These are phyloP conservation scores for Citrus australasica DNA, from an alignment of 345 rosid genomes.

Conservation along the genomic window DNA sequence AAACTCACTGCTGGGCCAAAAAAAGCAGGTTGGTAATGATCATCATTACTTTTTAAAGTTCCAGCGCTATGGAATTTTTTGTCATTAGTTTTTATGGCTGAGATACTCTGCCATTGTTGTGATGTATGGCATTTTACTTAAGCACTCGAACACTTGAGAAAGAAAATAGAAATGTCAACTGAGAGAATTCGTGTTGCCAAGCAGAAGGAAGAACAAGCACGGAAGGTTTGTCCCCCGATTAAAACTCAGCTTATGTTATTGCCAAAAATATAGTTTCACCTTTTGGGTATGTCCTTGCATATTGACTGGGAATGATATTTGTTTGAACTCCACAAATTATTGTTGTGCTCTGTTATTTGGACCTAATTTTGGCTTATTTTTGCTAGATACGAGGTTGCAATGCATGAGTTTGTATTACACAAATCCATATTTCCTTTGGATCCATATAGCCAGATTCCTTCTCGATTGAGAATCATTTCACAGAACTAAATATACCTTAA, in stretches of 20 bases:
- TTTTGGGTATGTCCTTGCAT: neutral
- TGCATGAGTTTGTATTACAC: neutral
- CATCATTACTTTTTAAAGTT: constrained; percentile 1
- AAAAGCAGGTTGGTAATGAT: constrained; percentile 59
- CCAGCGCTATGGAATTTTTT: neutral
- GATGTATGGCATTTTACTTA: constrained; percentile 18
- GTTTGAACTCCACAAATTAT: neutral
- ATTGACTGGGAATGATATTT: constrained; percentile 6
- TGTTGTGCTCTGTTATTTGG: neutral
- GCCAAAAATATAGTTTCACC: neutral
- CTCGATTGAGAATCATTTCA: neutral
- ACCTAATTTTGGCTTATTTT: neutral
- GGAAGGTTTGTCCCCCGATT: constrained; percentile 46
- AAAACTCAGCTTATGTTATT: neutral
- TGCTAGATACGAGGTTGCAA: neutral
- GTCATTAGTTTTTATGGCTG: constrained; percentile 5
- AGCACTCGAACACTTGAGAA: constrained; percentile 88
- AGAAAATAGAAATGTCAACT: constrained; percentile 74
- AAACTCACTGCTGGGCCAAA: constrained; percentile 98
- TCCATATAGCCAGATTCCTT: neutral
- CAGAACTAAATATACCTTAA: neutral
- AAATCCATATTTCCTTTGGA: neutral
- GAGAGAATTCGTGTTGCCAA: constrained; percentile 69
- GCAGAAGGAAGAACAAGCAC: constrained; percentile 78
- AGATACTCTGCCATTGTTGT: constrained; percentile 20